Percentiles rank a stretch among this genome's conserved stretches.
Evolutionary conservation across 768 basidiomycete genomes (phyloP).

Genomic region (Naganishia randhawae): DNA sequence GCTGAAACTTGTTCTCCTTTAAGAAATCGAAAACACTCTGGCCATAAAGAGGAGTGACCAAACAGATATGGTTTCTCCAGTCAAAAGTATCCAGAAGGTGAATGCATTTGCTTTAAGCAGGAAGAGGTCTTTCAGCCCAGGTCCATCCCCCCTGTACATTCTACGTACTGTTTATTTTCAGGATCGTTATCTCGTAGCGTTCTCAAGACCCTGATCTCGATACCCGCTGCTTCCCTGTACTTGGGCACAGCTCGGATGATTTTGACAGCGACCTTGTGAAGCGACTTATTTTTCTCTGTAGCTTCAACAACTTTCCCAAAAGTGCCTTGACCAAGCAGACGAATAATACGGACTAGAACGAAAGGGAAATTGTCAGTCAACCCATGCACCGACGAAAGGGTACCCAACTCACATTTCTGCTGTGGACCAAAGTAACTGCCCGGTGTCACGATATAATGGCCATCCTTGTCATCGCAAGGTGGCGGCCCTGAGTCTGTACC

Average conservation of each 20-base stretch:
- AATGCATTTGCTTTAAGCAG: slow-evolving; percentile 79
- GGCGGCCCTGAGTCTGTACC: slow-evolving; percentile 50
- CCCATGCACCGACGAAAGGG: not conserved
- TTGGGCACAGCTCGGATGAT: slow-evolving; percentile 98
- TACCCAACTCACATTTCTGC: slow-evolving; percentile 62
- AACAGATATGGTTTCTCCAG: slow-evolving; percentile 93
- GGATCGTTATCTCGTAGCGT: slow-evolving; percentile 86
- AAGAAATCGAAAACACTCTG: slow-evolving; percentile 99
- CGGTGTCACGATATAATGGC: slow-evolving; percentile 91
- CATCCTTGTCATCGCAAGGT: slow-evolving; percentile 94
- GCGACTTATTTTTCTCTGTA: slow-evolving; percentile 58
- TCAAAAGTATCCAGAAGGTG: slow-evolving; percentile 93
- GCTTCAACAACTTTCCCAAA: slow-evolving; percentile 99
- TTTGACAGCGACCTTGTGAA: slow-evolving; percentile 83
- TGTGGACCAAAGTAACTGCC: slow-evolving; percentile 76
- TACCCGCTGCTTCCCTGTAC: slow-evolving; percentile 97
- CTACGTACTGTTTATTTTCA: slow-evolving; percentile 74
- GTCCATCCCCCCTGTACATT: not conserved
- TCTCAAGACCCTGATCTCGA: slow-evolving; percentile 91
- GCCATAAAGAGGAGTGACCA: slow-evolving; percentile 90
- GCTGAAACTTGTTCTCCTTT: slow-evolving; percentile 94
- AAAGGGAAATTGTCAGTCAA: slow-evolving; percentile 19
- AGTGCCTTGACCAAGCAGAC: slow-evolving; percentile 90
- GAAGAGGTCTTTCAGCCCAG: slow-evolving; percentile 21
- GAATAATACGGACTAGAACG: slow-evolving; percentile 77